Evolutionary conservation across 805 yeast genomes (phyloP).

Genomic region (Candida quercuum): DNA sequence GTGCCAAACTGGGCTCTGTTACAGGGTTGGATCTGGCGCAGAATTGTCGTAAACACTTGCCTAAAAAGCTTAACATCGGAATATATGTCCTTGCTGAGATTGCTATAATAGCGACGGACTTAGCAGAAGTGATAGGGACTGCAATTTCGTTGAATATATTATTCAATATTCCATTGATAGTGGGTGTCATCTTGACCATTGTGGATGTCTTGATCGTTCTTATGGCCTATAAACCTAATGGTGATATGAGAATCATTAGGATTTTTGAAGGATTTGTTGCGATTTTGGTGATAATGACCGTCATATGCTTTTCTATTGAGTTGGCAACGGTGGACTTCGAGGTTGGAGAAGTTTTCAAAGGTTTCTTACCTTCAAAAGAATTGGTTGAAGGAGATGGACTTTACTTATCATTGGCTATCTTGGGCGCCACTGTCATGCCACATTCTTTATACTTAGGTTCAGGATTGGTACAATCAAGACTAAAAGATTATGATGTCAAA

Average conservation of each 20-base stretch:
- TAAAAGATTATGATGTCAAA: slow-evolving; percentile 70
- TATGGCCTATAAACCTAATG: slow-evolving; percentile 82
- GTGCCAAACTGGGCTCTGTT: slow-evolving; percentile 87
- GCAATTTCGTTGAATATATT: slow-evolving; percentile 88
- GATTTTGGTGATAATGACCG: slow-evolving; percentile 71
- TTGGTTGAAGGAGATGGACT: slow-evolving; percentile 61
- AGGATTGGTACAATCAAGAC: slow-evolving; percentile 81
- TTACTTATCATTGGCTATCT: slow-evolving; percentile 74
- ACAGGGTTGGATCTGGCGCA: slow-evolving; percentile 92
- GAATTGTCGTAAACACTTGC: slow-evolving; percentile 73
- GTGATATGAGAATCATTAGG: slow-evolving; percentile 72
- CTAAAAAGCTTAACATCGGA: slow-evolving; percentile 50
- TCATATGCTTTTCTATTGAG: slow-evolving; percentile 78
- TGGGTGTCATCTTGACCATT: slow-evolving; percentile 82
- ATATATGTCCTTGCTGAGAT: slow-evolving; percentile 78
- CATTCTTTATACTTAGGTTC: slow-evolving; percentile 85
- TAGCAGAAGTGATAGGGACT: slow-evolving; percentile 97
- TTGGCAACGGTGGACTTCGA: slow-evolving; percentile 58
- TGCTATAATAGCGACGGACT: slow-evolving; percentile 92
- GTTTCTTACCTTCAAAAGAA: slow-evolving; percentile 53
- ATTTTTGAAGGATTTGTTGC: slow-evolving; percentile 81
- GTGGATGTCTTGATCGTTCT: slow-evolving; percentile 82
- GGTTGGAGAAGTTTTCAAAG: slow-evolving; percentile 59
- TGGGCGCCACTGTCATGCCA: slow-evolving; percentile 96
- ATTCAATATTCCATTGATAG: slow-evolving; percentile 69